These are phyloP conservation scores for Penicilliopsis zonata DNA, from an alignment of 495 filamentous ascomycete species.

Conservation along the genomic window DNA sequence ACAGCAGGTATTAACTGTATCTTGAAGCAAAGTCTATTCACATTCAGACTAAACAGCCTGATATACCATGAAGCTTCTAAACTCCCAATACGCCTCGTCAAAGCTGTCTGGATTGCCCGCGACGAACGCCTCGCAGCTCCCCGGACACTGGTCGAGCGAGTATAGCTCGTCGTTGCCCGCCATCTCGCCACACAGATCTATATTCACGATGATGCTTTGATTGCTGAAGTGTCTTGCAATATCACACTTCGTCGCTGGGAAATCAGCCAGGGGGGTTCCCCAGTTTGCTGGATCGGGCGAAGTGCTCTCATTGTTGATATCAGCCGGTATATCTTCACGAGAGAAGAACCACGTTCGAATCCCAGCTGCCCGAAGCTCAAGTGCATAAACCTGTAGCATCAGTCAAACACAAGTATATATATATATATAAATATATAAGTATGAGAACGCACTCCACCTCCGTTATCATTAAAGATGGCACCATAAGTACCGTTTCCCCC, in stretches of 20 bases:
- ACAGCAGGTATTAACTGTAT: no score
- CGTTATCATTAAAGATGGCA: slow-evolving; percentile 24
- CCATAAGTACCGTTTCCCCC: slow-evolving; percentile 24
- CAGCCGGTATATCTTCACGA: slow-evolving; percentile 17
- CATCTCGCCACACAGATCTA: slow-evolving; percentile 21
- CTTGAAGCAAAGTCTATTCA: no score
- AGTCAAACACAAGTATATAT: not conserved
- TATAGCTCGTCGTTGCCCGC: slow-evolving; percentile 13
- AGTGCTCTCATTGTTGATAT: slow-evolving; percentile 12
- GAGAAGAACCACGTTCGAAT: slow-evolving; percentile 31
- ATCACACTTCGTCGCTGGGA: slow-evolving; percentile 23
- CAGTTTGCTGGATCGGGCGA: slow-evolving; percentile 22
- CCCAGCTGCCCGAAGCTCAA: slow-evolving; percentile 22
- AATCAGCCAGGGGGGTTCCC: slow-evolving; percentile 21
- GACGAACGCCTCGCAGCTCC: slow-evolving; percentile 10
- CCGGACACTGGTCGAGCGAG: slow-evolving; percentile 12
- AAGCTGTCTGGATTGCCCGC: slow-evolving; percentile 14
- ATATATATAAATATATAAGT: not conserved
- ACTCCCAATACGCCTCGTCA: slow-evolving; percentile 24
- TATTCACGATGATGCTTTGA: slow-evolving; percentile 23
- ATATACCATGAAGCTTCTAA: slow-evolving; percentile 20
- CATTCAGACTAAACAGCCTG: slow-evolving; percentile 3
- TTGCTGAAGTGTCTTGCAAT: slow-evolving; percentile 21
- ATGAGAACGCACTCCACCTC: slow-evolving; percentile 26
- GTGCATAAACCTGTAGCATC: slow-evolving; percentile 16